These are phyloP conservation scores for Collybiopsis luxurians DNA, from an alignment of 768 basidiomycete species.

Conservation along the genomic window DNA sequence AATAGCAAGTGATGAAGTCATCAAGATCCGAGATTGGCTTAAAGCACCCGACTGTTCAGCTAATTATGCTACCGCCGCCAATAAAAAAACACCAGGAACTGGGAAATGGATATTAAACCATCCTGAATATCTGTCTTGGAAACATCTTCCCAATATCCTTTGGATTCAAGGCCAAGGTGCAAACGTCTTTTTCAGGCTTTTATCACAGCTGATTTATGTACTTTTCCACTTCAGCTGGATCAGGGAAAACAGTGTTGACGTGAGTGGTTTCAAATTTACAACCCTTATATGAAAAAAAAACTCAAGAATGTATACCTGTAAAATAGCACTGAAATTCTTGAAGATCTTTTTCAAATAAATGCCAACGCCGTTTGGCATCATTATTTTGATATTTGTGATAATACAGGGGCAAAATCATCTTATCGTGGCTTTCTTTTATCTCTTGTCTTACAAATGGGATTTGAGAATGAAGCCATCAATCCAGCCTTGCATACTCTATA, in stretches of 20 bases:
- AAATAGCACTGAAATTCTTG: background rate
- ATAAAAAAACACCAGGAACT: background rate
- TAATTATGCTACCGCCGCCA: background rate
- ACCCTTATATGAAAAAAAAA: too few relatives aligned
- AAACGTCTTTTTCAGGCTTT: too few relatives aligned
- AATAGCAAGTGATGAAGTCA: background rate
- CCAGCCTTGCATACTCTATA: too few relatives aligned
- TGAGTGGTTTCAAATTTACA: too few relatives aligned
- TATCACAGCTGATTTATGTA: too few relatives aligned
- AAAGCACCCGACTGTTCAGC: background rate
- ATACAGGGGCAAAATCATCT: background rate
- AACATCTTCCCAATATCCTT: background rate
- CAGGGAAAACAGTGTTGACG: too few relatives aligned
- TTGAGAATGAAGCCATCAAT: too few relatives aligned
- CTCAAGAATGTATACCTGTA: too few relatives aligned
- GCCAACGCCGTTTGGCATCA: background rate
- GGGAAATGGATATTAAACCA: background rate
- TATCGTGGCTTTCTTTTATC: background rate
- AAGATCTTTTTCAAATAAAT: background rate
- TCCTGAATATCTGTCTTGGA: background rate
- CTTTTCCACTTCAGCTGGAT: too few relatives aligned
- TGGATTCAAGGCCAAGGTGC: background rate
- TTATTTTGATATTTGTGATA: slow-evolving; percentile 4
- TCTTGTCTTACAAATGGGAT: too few relatives aligned
- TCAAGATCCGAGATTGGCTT: background rate